Evolutionary conservation across 2,329 filamentous ascomycete species (phyloP).

Genomic region (Knufia petricola): DNA sequence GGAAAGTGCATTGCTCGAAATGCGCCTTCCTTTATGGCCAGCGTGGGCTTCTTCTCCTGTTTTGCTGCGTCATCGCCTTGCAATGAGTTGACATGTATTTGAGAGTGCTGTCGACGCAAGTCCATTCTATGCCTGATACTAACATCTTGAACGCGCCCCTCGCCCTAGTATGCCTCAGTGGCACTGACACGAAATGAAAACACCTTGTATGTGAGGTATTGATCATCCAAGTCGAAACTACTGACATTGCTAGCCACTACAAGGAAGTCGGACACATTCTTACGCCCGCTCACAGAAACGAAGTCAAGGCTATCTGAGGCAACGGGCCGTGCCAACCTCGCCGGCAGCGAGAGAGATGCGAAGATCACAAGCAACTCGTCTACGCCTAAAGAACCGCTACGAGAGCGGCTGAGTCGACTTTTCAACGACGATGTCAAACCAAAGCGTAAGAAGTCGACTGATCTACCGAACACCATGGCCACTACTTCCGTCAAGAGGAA

Average conservation of each 20-base stretch:
- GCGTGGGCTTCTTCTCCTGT: too few species aligned
- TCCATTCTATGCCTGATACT: background rate
- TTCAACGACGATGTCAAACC: slow-evolving; percentile 3
- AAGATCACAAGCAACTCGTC: background rate
- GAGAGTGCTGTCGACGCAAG: background rate
- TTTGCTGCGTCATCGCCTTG: too few species aligned
- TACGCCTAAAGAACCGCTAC: background rate
- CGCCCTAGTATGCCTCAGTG: background rate
- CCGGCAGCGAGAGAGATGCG: background rate
- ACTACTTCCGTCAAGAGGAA: background rate
- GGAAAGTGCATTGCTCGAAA: too few species aligned
- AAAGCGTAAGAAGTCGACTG: background rate
- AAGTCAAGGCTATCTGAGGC: background rate
- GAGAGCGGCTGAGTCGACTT: slow-evolving; percentile 1
- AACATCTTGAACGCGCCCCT: background rate
- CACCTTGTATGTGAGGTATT: background rate
- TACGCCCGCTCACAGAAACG: background rate
- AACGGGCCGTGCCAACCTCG: background rate
- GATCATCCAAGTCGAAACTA: background rate
- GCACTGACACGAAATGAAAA: background rate
- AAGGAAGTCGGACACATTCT: background rate
- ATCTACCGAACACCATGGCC: background rate
- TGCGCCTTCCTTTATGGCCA: too few species aligned
- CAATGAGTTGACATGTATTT: too few species aligned
- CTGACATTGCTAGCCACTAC: background rate